phyloP scores from a whole-genome alignment of 1,284 basidiomycete species.

The Malassezia obtusa region DNA sequence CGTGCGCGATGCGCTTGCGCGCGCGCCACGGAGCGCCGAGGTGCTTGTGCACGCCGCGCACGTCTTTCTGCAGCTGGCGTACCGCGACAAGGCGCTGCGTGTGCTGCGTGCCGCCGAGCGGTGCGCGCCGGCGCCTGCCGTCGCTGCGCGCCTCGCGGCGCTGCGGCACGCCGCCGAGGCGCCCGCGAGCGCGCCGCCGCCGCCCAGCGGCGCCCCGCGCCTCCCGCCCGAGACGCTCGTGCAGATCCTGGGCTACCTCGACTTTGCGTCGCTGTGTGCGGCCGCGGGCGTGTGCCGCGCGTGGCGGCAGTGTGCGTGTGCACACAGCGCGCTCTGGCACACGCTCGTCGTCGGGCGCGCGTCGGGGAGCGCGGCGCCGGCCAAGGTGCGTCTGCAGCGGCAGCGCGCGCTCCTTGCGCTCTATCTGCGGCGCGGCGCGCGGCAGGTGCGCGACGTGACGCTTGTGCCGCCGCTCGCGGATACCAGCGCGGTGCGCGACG shows the following conservation, averaged over 20 bases:
- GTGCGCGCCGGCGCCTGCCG: not conserved
- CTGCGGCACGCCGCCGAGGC: not conserved
- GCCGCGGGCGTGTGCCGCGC: conserved; percentile 2
- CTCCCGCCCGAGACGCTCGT: conserved; percentile 8
- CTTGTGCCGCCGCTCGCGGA: conserved; percentile 7
- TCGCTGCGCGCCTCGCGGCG: not conserved
- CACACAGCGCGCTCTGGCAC: conserved; percentile 8
- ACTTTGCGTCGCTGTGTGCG: not conserved
- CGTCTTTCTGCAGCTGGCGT: not conserved
- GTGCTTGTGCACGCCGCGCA: conserved; percentile 2
- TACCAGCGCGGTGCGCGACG: not conserved
- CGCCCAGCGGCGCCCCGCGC: not conserved
- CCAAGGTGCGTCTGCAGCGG: not conserved
- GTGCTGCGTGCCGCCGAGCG: not conserved
- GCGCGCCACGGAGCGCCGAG: not conserved
- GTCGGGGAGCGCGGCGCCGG: not conserved
- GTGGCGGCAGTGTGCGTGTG: conserved; percentile 1
- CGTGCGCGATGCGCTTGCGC: conserved; percentile 8
- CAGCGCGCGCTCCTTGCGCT: not conserved
- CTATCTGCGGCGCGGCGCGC: not conserved
- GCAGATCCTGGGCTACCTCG: conserved; percentile 1
- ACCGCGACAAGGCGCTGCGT: conserved; percentile 7
- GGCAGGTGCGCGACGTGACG: not conserved
- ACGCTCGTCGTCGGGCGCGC: conserved; percentile 1
- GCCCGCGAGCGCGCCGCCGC: not conserved